phyloP scores from a whole-genome alignment of 176 grass and related monocot species.

The Elymus sibiricus region DNA sequence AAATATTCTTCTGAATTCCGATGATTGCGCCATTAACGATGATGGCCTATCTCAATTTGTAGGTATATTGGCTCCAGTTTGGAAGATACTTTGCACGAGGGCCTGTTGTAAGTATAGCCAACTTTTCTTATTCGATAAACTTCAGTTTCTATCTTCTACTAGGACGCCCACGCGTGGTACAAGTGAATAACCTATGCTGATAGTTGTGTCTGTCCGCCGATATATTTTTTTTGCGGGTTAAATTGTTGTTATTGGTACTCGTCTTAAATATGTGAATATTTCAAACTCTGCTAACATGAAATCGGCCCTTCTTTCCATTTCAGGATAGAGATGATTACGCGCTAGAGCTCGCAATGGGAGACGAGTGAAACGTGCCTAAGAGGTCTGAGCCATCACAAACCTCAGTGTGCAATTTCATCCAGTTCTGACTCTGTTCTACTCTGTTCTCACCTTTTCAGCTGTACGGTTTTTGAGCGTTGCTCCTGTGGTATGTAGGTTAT shows the following conservation, averaged over 20 bases:
- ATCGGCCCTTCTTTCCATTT: background rate
- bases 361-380: too few relatives aligned
- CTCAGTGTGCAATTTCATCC: too few relatives aligned
- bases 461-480: too few relatives aligned
- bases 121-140: background rate
- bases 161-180: background rate
- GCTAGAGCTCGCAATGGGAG: conserved; percentile 81
- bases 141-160: background rate
- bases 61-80: conserved; percentile 98
- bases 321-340: conserved; percentile 93
- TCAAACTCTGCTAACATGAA: conserved; percentile 4
- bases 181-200: background rate
- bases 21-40: background rate
- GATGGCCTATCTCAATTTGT: background rate
- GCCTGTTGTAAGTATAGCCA: conserved; percentile 60
- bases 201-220: too few relatives aligned
- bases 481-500: too few relatives aligned
- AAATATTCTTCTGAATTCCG: conserved; percentile 9
- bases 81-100: conserved; percentile 93
- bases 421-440: too few relatives aligned
- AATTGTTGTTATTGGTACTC: background rate
- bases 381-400: too few relatives aligned
- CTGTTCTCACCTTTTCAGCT: too few relatives aligned
- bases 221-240: too few relatives aligned
- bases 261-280: background rate